A percentile compares a stretch with the other conserved stretches of the same genome.
phyloP scores from a whole-genome alignment of 768 basidiomycete genomes.

The Kwoniella sp. region DNA sequence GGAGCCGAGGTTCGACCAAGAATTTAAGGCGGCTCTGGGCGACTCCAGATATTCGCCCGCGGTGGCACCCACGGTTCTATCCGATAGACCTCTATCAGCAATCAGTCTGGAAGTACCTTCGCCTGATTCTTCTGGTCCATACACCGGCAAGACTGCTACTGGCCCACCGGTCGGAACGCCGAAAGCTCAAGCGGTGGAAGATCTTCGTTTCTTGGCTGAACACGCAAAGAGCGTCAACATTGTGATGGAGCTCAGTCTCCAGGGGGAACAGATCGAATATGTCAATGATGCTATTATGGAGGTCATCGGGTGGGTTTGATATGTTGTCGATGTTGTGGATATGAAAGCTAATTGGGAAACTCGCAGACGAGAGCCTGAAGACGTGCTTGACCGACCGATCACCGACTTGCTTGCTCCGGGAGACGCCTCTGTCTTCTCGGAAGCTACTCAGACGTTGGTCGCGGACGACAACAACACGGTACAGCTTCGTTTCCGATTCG shows the following conservation, averaged over 20 bases:
- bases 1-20: constrained; percentile 57
- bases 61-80: constrained; percentile 7
- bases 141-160: constrained; percentile 15
- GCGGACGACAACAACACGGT: constrained; percentile 93
- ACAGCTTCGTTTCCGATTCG: constrained; percentile 84
- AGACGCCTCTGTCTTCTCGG: constrained; percentile 80
- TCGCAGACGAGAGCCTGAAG: constrained; percentile 76
- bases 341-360: constrained; percentile 18
- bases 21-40: constrained; percentile 33
- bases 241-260: constrained; percentile 88
- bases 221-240: constrained; percentile 94
- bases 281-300: constrained; percentile 93
- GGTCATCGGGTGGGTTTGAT: constrained; percentile 63
- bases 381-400: constrained; percentile 74
- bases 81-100: constrained; percentile 21
- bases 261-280: constrained; percentile 93
- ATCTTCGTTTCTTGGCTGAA: constrained; percentile 84
- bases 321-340: no score
- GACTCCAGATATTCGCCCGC: constrained; percentile 15
- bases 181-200: constrained; percentile 82
- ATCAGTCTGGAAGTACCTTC: constrained; percentile 35
- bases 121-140: constrained; percentile 19
- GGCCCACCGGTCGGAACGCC: constrained; percentile 20
- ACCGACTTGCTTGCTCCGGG: constrained; percentile 75
- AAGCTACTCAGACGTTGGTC: constrained; percentile 79